phyloP scores from a whole-genome alignment of 1,139 yeast species.

The Sugiyamaella sp. region DNA sequence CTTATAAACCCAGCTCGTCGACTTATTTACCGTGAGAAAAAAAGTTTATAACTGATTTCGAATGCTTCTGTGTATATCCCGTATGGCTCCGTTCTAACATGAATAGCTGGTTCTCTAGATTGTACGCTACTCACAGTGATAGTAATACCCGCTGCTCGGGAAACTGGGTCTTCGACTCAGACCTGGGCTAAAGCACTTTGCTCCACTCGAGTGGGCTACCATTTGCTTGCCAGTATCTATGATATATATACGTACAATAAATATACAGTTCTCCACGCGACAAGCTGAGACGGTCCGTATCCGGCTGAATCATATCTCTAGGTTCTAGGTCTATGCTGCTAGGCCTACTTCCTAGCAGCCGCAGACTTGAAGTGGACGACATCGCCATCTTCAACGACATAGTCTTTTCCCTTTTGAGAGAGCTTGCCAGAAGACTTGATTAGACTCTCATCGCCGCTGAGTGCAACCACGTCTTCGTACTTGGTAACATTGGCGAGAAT shows the following conservation, averaged over 20 bases:
- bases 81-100: too few relatives aligned
- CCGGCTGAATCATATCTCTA: too few relatives aligned
- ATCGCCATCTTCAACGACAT: constrained; percentile 78
- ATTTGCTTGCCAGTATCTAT: too few relatives aligned
- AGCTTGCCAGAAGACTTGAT: constrained; percentile 39
- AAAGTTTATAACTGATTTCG: constrained; percentile 26
- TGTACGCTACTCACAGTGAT: too few relatives aligned
- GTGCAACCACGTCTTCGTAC: constrained; percentile 36
- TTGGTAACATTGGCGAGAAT: constrained; percentile 73
- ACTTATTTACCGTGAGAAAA: constrained; percentile 37
- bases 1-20: constrained; percentile 43
- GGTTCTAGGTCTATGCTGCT: neutral
- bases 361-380: constrained; percentile 57
- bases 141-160: too few relatives aligned
- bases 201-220: too few relatives aligned
- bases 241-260: too few relatives aligned
- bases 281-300: too few relatives aligned
- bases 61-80: neutral
- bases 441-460: constrained; percentile 38
- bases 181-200: too few relatives aligned
- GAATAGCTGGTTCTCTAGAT: too few relatives aligned
- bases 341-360: constrained; percentile 21
- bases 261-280: too few relatives aligned
- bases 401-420: constrained; percentile 60
- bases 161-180: too few relatives aligned